These are phyloP conservation scores for Gastrodia elata DNA, from an alignment of 106 monocot genomes.

Conservation along the genomic window DNA sequence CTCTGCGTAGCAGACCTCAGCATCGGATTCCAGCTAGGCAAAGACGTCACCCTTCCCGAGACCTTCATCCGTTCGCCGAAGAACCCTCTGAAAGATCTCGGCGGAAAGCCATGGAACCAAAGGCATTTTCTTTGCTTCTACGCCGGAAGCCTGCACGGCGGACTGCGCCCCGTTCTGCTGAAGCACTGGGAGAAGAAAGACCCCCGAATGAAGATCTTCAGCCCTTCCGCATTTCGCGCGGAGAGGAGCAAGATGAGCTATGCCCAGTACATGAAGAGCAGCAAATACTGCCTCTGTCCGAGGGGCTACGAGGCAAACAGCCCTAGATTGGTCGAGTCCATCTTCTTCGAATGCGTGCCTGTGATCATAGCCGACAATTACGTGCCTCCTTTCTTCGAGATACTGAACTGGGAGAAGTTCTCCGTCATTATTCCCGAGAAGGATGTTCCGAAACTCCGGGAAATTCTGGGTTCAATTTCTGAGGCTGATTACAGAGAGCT, in stretches of 20 bases:
- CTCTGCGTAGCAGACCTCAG: constrained; percentile 32
- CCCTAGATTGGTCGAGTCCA: constrained; percentile 38
- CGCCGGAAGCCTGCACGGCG: constrained; percentile 63
- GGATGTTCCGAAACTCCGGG: constrained; percentile 39
- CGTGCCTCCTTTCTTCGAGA: constrained; percentile 51
- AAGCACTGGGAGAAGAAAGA: constrained; percentile 50
- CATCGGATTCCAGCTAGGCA: constrained; percentile 25
- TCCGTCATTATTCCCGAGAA: constrained; percentile 34
- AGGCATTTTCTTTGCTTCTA: constrained; percentile 45
- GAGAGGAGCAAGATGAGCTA: constrained; percentile 21
- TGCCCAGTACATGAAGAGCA: constrained; percentile 36
- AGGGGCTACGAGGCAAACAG: constrained; percentile 55
- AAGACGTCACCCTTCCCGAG: constrained; percentile 37
- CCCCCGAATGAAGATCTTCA: constrained; percentile 45
- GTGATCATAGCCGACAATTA: constrained; percentile 60
- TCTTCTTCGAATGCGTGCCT: constrained; percentile 53
- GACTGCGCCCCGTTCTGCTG: constrained; percentile 34
- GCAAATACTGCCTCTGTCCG: constrained; percentile 61
- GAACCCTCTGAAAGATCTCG: constrained; percentile 27
- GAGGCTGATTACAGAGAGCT: constrained; percentile 20
- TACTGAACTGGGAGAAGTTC: constrained; percentile 53
- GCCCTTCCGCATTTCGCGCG: constrained; percentile 13
- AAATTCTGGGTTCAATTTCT: constrained; percentile 32
- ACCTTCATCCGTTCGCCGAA: constrained; percentile 17
- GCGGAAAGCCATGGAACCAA: constrained; percentile 16